Conservation (phyloP, 148 eudicot genomes). For the Simmondsia chinensis region DNA sequence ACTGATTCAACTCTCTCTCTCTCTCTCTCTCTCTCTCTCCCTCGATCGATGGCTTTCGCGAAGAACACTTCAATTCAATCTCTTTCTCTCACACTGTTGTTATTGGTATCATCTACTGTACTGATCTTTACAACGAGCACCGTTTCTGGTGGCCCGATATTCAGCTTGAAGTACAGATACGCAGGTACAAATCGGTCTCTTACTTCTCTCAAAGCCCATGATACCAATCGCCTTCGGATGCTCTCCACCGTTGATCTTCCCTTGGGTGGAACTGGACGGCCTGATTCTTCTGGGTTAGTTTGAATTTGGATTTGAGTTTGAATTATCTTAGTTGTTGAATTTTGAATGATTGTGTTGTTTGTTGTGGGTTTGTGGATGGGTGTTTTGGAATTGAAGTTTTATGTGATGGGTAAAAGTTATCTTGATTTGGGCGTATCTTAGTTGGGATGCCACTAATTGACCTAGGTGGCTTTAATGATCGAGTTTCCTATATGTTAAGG, state of each 20-base stretch:
- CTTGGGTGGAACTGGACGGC: slow-evolving; percentile 80
- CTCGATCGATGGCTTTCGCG: neutral
- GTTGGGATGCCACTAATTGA: too few species aligned
- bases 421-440: too few species aligned
- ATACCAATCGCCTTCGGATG: slow-evolving; percentile 56
- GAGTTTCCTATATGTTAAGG: too few species aligned
- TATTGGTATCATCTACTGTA: slow-evolving; percentile 2
- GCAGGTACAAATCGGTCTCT: slow-evolving; percentile 55
- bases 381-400: neutral
- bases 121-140: slow-evolving; percentile 1
- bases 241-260: slow-evolving; percentile 77
- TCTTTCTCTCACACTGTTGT: neutral
- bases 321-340: too few species aligned
- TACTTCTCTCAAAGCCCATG: slow-evolving; percentile 59
- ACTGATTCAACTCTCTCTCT: too few species aligned
- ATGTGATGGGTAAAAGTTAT: too few species aligned
- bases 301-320: too few species aligned
- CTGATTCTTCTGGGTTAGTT: slow-evolving; percentile 87
- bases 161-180: slow-evolving; percentile 60
- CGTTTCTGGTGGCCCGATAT: slow-evolving; percentile 27
- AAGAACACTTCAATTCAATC: neutral
- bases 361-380: neutral
- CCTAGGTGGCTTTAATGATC: too few species aligned
- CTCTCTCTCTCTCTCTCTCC: neutral
- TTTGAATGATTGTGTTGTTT: neutral